These are phyloP conservation scores for Cucurbitaria berberidis DNA, from an alignment of 2,329 filamentous ascomycete species.

Conservation along the genomic window DNA sequence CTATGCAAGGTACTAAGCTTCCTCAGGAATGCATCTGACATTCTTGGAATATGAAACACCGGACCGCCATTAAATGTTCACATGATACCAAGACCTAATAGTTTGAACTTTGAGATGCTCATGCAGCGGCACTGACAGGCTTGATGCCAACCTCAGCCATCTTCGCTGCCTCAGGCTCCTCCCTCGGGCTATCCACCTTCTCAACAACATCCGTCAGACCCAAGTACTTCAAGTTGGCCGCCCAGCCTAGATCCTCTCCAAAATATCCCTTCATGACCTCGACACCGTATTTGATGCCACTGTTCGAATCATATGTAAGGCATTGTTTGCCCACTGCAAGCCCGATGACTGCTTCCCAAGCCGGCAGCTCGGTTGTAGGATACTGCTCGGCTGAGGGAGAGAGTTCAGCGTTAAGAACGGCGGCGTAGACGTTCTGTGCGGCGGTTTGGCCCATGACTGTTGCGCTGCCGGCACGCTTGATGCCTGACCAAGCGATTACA, in stretches of 20 bases:
- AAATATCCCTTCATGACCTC: constrained; percentile 70
- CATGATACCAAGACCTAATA: background rate
- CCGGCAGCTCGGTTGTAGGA: constrained; percentile 32
- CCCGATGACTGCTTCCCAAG: constrained; percentile 64
- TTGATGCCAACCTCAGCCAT: constrained; percentile 40
- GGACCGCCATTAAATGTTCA: background rate
- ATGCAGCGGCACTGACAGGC: constrained; percentile 35
- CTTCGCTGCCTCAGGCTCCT: constrained; percentile 24
- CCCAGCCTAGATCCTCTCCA: constrained; percentile 67
- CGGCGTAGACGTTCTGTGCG: constrained; percentile 61
- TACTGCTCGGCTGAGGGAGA: constrained; percentile 20
- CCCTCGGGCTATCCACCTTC: constrained; percentile 18
- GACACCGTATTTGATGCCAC: constrained; percentile 65
- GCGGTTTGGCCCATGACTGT: constrained; percentile 74
- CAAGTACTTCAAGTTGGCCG: constrained; percentile 42
- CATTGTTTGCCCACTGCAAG: constrained; percentile 74
- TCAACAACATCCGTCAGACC: constrained; percentile 44
- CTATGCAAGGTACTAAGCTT: background rate
- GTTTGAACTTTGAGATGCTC: background rate
- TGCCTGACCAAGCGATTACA: constrained; percentile 73
- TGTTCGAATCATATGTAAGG: constrained; percentile 65
- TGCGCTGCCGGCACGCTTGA: constrained; percentile 78
- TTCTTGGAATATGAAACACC: background rate
- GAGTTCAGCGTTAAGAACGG: constrained; percentile 45
- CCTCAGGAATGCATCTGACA: background rate